Conservation (phyloP, 768 basidiomycete species). For the Lanmaoa pseudosensibilis region DNA sequence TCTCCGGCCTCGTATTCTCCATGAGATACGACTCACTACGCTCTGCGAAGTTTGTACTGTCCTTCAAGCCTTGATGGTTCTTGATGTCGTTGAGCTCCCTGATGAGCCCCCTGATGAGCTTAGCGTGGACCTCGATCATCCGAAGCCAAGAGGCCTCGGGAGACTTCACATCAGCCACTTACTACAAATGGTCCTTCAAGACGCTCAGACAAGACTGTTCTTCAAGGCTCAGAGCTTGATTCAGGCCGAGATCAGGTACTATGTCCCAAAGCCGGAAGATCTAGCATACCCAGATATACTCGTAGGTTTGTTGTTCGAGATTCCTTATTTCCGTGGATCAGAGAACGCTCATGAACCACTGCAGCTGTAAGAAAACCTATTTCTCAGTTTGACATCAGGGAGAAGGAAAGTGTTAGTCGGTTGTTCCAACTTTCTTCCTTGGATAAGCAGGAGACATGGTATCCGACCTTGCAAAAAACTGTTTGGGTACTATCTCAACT, state of each 20-base stretch:
- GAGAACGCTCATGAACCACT: slow-evolving; percentile 5
- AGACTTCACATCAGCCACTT: slow-evolving; percentile 78
- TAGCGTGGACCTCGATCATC: slow-evolving; percentile 40
- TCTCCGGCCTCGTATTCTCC: slow-evolving; percentile 90
- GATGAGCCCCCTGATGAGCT: slow-evolving; percentile 35
- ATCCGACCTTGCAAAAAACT: slow-evolving; percentile 83
- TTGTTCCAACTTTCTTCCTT: slow-evolving; percentile 70
- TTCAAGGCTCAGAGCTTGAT: slow-evolving; percentile 95
- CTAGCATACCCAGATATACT: slow-evolving; percentile 86
- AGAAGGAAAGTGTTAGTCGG: slow-evolving; percentile 69
- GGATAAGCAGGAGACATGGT: slow-evolving; percentile 85
- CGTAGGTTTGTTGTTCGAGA: slow-evolving; percentile 46
- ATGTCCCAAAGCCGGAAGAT: slow-evolving; percentile 73
- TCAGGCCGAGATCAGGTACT: slow-evolving; percentile 85
- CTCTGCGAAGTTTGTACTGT: slow-evolving; percentile 97
- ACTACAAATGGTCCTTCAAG: slow-evolving; percentile 88
- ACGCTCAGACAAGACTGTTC: slow-evolving; percentile 92
- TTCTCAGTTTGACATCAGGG: slow-evolving; percentile 49
- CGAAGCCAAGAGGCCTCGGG: slow-evolving; percentile 43
- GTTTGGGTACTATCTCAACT: slow-evolving; percentile 91
- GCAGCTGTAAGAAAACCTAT: slow-evolving; percentile 48
- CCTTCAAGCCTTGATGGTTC: slow-evolving; percentile 92
- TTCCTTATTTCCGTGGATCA: not conserved
- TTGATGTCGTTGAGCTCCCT: slow-evolving; percentile 58
- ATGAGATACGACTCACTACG: slow-evolving; percentile 82